Conservation (phyloP, 768 basidiomycete genomes). For the Russula sp. region DNA sequence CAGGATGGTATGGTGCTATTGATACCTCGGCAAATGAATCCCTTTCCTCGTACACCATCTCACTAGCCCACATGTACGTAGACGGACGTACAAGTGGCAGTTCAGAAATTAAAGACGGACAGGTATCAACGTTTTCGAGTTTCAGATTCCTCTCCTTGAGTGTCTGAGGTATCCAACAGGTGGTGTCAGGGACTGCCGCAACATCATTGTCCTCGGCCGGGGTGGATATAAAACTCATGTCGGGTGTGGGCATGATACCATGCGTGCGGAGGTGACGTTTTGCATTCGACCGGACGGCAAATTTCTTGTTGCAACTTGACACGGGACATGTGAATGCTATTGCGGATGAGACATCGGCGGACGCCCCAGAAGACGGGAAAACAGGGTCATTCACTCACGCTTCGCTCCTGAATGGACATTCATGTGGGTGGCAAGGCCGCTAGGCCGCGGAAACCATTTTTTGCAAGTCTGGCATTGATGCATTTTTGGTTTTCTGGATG, state of each 20-base stretch:
- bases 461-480: slow-evolving; percentile 46
- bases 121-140: slow-evolving; percentile 33
- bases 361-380: not conserved
- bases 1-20: slow-evolving; percentile 38
- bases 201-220: slow-evolving; percentile 39
- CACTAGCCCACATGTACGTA: slow-evolving; percentile 35
- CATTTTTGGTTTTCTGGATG: slow-evolving; percentile 45
- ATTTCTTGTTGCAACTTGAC: slow-evolving; percentile 59
- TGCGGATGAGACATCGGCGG: not conserved
- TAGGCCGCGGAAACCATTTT: slow-evolving; percentile 50
- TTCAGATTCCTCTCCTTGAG: slow-evolving; percentile 35
- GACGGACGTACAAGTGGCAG: slow-evolving; percentile 40
- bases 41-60: slow-evolving; percentile 38
- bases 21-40: slow-evolving; percentile 36
- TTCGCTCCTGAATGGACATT: slow-evolving; percentile 52
- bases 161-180: slow-evolving; percentile 44
- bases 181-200: slow-evolving; percentile 31
- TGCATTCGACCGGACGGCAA: slow-evolving; percentile 78
- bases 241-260: slow-evolving; percentile 51
- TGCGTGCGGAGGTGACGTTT: slow-evolving; percentile 78
- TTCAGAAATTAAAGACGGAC: slow-evolving; percentile 39
- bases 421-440: slow-evolving; percentile 53
- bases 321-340: slow-evolving; percentile 51
- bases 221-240: slow-evolving; percentile 45
- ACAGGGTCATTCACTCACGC: slow-evolving; percentile 39